Evolutionary conservation across 1,284 basidiomycete species (phyloP).

Genomic region (Boletus semigastroideus): DNA sequence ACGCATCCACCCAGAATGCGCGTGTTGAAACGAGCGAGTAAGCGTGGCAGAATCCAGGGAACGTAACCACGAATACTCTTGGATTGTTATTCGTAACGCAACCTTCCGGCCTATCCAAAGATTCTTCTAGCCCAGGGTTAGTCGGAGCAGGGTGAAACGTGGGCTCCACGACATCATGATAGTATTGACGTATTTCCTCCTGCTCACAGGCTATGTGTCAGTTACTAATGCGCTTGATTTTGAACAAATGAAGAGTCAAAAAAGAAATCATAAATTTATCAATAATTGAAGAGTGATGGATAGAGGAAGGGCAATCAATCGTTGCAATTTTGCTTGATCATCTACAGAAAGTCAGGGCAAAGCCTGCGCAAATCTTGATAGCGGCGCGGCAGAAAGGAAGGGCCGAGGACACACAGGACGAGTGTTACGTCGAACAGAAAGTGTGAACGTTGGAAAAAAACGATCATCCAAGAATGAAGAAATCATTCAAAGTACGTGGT

Average conservation of each 20-base stretch:
- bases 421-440: slow-evolving; percentile 3
- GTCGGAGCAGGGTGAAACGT: slow-evolving; percentile 34
- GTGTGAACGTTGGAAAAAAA: not conserved
- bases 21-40: slow-evolving; percentile 84
- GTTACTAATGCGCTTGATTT: slow-evolving; percentile 6
- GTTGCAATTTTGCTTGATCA: slow-evolving; percentile 12
- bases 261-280: slow-evolving; percentile 5
- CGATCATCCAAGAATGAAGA: slow-evolving; percentile 11
- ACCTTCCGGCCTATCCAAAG: not conserved
- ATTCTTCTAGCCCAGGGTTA: slow-evolving; percentile 7
- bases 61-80: slow-evolving; percentile 25
- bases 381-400: slow-evolving; percentile 2
- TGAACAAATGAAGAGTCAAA: slow-evolving; percentile 9
- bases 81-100: slow-evolving; percentile 2
- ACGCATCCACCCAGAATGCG: slow-evolving; percentile 86
- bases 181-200: slow-evolving; percentile 53
- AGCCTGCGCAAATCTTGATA: slow-evolving; percentile 6
- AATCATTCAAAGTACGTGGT: slow-evolving; percentile 1
- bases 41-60: slow-evolving; percentile 63
- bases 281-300: slow-evolving; percentile 9
- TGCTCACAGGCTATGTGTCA: slow-evolving; percentile 26
- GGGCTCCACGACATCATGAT: slow-evolving; percentile 40
- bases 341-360: slow-evolving; percentile 8
- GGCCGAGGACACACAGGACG: not conserved
- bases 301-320: slow-evolving; percentile 9